Evolutionary conservation across 352 stramenopile species (phyloP).

Genomic region (Phytophthora cryptogea): DNA sequence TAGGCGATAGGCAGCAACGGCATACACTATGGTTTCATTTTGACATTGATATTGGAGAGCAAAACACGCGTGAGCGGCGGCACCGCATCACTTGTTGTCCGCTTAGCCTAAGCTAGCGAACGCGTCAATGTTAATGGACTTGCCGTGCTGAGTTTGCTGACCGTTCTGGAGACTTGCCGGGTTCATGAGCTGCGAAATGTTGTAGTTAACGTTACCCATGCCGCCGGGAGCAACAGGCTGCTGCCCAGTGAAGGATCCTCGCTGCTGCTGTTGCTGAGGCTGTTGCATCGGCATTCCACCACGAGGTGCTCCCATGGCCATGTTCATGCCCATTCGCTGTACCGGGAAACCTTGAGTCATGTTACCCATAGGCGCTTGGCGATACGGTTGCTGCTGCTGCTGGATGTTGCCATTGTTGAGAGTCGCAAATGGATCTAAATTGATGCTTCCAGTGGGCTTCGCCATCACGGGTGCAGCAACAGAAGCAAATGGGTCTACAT

Average conservation of each 20-base stretch:
- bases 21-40: slow-evolving; percentile 8
- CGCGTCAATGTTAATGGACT: slow-evolving; percentile 85
- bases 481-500: slow-evolving; percentile 68
- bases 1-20: slow-evolving; percentile 3
- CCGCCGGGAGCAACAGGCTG: slow-evolving; percentile 14
- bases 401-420: slow-evolving; percentile 31
- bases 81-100: not conserved
- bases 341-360: slow-evolving; percentile 33
- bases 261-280: slow-evolving; percentile 30
- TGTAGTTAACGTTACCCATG: slow-evolving; percentile 66
- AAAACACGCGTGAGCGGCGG: not conserved
- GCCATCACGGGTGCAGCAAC: slow-evolving; percentile 45
- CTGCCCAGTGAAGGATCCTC: slow-evolving; percentile 27
- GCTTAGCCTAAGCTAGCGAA: slow-evolving; percentile 58
- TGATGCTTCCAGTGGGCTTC: slow-evolving; percentile 54
- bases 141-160: slow-evolving; percentile 42
- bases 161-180: slow-evolving; percentile 57
- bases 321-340: slow-evolving; percentile 23
- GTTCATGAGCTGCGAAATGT: slow-evolving; percentile 87
- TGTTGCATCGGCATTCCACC: slow-evolving; percentile 34
- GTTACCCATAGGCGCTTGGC: slow-evolving; percentile 18
- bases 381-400: slow-evolving; percentile 29
- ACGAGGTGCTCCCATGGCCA: slow-evolving; percentile 25
- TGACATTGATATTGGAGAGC: slow-evolving; percentile 8
- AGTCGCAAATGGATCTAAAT: slow-evolving; percentile 53